These are phyloP conservation scores for Stagonosporopsis cucurbitacearum DNA, from an alignment of 2,329 filamentous ascomycete genomes.

Conservation along the genomic window DNA sequence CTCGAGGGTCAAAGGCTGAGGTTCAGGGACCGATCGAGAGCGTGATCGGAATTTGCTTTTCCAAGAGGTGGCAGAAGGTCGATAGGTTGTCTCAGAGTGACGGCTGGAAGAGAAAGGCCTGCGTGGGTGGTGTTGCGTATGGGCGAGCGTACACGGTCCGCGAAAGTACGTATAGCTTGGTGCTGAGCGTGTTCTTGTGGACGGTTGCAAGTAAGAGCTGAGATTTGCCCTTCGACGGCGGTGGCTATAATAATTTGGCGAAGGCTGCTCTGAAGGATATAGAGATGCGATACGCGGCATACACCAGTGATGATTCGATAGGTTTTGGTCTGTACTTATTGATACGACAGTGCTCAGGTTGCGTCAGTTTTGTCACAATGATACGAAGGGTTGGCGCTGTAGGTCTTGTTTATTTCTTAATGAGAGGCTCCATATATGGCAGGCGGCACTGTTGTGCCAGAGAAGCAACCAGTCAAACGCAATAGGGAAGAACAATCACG, in stretches of 20 bases:
- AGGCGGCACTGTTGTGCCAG: not conserved
- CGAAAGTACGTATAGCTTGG: not conserved
- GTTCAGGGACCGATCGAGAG: not conserved
- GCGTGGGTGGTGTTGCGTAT: not conserved
- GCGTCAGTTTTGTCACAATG: not conserved
- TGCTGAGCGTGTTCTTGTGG: not conserved
- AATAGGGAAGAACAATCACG: not conserved
- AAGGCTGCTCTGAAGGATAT: not conserved
- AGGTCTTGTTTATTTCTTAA: not conserved
- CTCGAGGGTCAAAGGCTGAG: slow-evolving; percentile 1
- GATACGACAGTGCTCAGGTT: not conserved
- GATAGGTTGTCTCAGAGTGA: not conserved
- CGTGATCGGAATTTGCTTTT: not conserved
- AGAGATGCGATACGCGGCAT: slow-evolving; percentile 13
- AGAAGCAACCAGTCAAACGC: not conserved
- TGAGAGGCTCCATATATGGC: not conserved
- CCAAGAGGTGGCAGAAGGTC: not conserved
- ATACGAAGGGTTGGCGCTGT: not conserved
- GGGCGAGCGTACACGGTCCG: slow-evolving; percentile 1
- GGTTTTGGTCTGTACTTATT: not conserved
- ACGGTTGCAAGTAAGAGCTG: not conserved
- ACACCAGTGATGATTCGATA: not conserved
- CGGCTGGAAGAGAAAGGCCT: not conserved
- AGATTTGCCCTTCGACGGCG: not conserved
- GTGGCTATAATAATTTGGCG: not conserved